Evolutionary conservation across 345 rosid genomes (phyloP).

Genomic region (Isatis tinctoria): DNA sequence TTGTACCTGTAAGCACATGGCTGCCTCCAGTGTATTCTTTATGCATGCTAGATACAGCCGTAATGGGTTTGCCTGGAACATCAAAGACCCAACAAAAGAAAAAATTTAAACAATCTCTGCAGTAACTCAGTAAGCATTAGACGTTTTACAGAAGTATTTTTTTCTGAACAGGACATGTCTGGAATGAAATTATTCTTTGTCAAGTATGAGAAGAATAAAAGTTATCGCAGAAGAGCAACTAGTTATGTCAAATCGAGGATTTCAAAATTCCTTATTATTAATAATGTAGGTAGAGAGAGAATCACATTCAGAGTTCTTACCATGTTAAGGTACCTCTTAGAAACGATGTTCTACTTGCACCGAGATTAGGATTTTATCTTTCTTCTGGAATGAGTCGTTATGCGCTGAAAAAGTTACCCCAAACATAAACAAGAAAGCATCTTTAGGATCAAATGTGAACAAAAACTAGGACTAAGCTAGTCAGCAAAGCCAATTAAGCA

Average conservation of each 20-base stretch:
- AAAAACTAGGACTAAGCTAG: too few species aligned
- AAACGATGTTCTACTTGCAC: not conserved
- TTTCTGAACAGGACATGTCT: not conserved
- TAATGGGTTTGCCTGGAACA: constrained; percentile 62
- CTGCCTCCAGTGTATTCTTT: constrained; percentile 86
- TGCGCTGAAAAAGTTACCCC: constrained; percentile 1
- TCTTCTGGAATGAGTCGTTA: not conserved
- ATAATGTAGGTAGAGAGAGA: not conserved
- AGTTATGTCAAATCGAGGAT: not conserved
- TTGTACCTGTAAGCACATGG: constrained; percentile 87
- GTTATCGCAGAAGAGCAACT: not conserved
- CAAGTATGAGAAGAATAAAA: not conserved
- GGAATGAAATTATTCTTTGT: not conserved
- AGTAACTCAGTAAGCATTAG: not conserved
- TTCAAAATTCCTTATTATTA: not conserved
- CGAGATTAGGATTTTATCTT: not conserved
- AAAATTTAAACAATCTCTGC: not conserved
- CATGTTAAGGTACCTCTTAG: constrained; percentile 17
- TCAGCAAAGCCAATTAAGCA: not conserved
- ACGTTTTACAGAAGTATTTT: not conserved
- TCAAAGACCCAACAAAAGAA: constrained; percentile 10
- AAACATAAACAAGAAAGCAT: not conserved
- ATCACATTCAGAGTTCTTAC: constrained; percentile 10
- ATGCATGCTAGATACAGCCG: constrained; percentile 79
- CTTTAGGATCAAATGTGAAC: not conserved